phyloP scores from a whole-genome alignment of 331 rosid genomes.

The Phaseolus coccineus region DNA sequence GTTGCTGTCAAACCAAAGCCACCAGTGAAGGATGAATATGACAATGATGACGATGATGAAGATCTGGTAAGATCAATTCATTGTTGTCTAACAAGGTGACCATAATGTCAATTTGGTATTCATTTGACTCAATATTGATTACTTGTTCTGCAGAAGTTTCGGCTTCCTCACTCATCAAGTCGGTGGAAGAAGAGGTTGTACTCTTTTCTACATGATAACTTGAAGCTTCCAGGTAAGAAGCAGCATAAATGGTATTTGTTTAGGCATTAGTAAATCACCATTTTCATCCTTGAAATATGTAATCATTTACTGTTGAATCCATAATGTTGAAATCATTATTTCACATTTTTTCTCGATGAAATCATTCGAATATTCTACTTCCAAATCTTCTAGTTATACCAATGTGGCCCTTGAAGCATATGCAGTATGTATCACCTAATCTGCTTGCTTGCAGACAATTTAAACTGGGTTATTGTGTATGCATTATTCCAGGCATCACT shows the following conservation, averaged over 20 bases:
- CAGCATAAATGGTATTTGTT: constrained; percentile 32
- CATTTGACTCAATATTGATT: constrained; percentile 23
- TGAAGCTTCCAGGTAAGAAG: constrained; percentile 88
- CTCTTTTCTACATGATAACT: constrained; percentile 76
- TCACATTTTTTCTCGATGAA: neutral
- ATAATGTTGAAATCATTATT: constrained; percentile 27
- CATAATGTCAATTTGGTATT: constrained; percentile 20
- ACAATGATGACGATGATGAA: constrained; percentile 74
- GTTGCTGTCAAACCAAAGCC: constrained; percentile 96
- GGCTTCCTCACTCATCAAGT: constrained; percentile 86
- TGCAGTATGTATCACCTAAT: constrained; percentile 9
- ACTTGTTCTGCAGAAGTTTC: constrained; percentile 72
- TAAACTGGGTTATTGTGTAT: constrained; percentile 8
- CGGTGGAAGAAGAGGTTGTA: constrained; percentile 81
- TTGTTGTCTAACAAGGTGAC: constrained; percentile 34
- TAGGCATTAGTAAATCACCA: neutral
- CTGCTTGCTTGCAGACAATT: constrained; percentile 34
- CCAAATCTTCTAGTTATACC: constrained; percentile 20
- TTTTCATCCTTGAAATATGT: constrained; percentile 25
- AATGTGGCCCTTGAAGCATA: constrained; percentile 14
- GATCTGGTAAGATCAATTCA: constrained; percentile 72
- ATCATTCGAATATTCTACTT: constrained; percentile 24
- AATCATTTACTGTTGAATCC: constrained; percentile 7
- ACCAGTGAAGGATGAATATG: constrained; percentile 70
- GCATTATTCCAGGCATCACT: constrained; percentile 29